Evolutionary conservation across 495 filamentous ascomycete genomes (phyloP), one percentile per base, ranked within the genome.

Genomic region (Aspergillus baeticus): DNA sequence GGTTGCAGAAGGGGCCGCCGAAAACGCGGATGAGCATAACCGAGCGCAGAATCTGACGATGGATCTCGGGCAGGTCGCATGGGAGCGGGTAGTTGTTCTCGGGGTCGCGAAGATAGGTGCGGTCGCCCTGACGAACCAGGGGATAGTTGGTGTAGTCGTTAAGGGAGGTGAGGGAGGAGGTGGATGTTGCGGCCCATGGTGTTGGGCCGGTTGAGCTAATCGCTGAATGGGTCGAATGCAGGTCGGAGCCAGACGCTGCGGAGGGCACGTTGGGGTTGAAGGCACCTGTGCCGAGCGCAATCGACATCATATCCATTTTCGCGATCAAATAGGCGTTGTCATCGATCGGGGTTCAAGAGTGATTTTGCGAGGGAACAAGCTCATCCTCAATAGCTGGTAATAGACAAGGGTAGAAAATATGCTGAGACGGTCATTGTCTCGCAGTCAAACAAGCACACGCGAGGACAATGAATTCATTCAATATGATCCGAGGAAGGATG

Each of bases 21-120:
- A 91, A 90, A 21, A 96, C 83, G 67, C 88, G 84, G 59, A 89
- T 82, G 45, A 91, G 78, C 63, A 96, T 83, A 57, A 92, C 76
- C 10, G 92, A 94, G 55, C 89, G 84, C 52, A 96, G 78, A 53
- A 84, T 90, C 68, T 98, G 93, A 39, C 92, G 81, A 67, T 96
- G 91, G 57, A 96, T 79, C 71, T 96, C 93, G 46, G 85, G 77
- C 29, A 96, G 80, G 75, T 96, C 93, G 72, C 90, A 88, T 54
- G 93, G 93, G 14, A 98, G 75, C 33, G 90, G 91, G 62, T 98
- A 96, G 11, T 85, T 66, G 38, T 88, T 75, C 13, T 84, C 82
- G 20, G 81, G 78, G 63, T 96, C 91, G 58, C 88, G 84, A 57
- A 95, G 80, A 69, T 90, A 96, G 35, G 85, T 87, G 35, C 92